Evolutionary conservation across 352 stramenopile genomes (phyloP), one percentile per base, ranked within the genome.

Genomic region (Thalassiosira tumida): DNA sequence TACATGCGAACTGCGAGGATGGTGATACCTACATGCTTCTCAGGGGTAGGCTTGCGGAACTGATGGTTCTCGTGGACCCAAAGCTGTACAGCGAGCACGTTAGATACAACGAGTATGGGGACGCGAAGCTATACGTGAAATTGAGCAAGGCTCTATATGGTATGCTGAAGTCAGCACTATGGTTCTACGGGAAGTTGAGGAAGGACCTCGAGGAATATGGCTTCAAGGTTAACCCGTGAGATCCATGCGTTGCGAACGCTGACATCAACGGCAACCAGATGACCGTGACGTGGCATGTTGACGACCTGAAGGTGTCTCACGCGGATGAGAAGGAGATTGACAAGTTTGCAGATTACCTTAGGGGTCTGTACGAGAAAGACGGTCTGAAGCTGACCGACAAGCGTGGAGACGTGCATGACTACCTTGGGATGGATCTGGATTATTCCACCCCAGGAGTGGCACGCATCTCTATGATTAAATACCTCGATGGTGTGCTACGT

Each of bases 231-330:
- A 84, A 84, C 41, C 78, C 38, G 15, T 85, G 69, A 54, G 78
- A 85, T 69, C 64, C 64, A 4, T 85, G 78, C 54, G 64, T 85
- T 26, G 67, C 47, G n/a, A 85, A 85, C n/a, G 69, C 31, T 29
- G 50, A 50, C 1, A 26, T 85, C 1, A 54, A 85, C 24, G 78
- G 78, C 2, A 40, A 29, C 0, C 77, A 84, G 50, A 69, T 73
- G 75, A 82, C 51, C 4, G 75, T 82, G 2, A 82, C 40, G 10
- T 82, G 75, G 75, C 78, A 77, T 77, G 81, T 81, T 75, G 81
- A 87, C 83, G 91, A 96, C 70, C 50, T 95, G 6, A 94, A 95
- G 75, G 81, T 93, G 0, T 93, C 84, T 0, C 88, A 94, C 64
- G 31, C 26, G 43, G 74, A 67, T 14, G 15, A 1, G n/a, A 4